A percentile compares a stretch with the other conserved stretches of the same genome.
These are phyloP conservation scores for Geotrichum ghanense DNA, from an alignment of 805 yeast species.

Conservation along the genomic window DNA sequence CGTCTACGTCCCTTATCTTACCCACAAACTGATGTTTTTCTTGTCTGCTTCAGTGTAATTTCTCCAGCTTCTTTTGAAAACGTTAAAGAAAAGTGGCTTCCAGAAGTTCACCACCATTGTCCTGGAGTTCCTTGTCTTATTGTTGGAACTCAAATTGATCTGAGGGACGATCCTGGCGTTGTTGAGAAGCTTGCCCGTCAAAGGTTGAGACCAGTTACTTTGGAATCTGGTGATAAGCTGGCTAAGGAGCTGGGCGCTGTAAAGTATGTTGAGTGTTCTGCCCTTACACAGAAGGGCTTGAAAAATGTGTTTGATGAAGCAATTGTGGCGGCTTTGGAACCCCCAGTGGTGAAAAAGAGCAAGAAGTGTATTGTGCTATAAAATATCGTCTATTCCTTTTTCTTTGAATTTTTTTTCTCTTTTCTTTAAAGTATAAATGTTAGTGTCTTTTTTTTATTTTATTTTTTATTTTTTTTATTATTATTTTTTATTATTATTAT, in stretches of 20 bases:
- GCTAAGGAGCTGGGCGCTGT: conserved; percentile 94
- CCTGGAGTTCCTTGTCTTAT: conserved; percentile 97
- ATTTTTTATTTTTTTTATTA: too few species aligned
- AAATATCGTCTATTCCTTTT: too few species aligned
- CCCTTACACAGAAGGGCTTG: conserved; percentile 91
- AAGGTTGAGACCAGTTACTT: conserved; percentile 72
- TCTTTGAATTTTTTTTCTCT: too few species aligned
- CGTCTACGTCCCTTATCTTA: conserved; percentile 91
- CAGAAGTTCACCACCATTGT: conserved; percentile 95
- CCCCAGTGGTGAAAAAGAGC: conserved; percentile 80
- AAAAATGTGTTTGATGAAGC: conserved; percentile 98
- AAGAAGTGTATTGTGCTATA: conserved; percentile 71
- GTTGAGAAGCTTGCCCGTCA: conserved; percentile 85
- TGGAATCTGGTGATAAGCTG: conserved; percentile 82
- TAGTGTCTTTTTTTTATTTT: too few species aligned
- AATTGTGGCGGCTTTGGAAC: conserved; percentile 94
- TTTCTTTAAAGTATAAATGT: too few species aligned
- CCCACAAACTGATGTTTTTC: conserved; percentile 94
- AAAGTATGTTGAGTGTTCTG: conserved; percentile 95
- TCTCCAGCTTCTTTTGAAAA: conserved; percentile 96
- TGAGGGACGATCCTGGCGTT: conserved; percentile 86
- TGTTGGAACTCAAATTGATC: conserved; percentile 94
- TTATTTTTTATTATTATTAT: too few species aligned
- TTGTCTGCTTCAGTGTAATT: conserved; percentile 92
- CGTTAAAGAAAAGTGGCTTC: conserved; percentile 97